phyloP scores from a whole-genome alignment of 345 rosid species.

The Capsella bursapastoris region DNA sequence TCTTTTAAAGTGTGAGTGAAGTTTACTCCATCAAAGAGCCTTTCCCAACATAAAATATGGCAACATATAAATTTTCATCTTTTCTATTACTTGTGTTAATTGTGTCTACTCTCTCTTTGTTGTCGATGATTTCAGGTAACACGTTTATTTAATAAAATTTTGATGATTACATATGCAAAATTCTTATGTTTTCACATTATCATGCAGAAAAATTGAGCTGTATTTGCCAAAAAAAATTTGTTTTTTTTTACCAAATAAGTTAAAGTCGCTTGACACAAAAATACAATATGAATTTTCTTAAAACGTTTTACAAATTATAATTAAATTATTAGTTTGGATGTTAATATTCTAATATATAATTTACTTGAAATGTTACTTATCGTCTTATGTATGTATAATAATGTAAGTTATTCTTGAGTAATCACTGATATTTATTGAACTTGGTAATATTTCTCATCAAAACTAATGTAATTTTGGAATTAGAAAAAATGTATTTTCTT shows the following conservation, averaged over 20 bases:
- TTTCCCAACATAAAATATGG: background rate
- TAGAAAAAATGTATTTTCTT: background rate
- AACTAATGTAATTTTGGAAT: no score
- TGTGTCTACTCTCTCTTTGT: background rate
- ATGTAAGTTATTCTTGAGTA: background rate
- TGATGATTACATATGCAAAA: background rate
- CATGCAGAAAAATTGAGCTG: no score
- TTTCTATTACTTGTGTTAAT: background rate
- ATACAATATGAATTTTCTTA: no score
- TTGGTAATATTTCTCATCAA: no score
- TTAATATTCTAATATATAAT: background rate
- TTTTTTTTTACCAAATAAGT: no score
- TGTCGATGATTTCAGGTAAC: conserved; percentile 31
- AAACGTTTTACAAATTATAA: no score
- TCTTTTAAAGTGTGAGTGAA: background rate
- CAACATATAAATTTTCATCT: background rate
- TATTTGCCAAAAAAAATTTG: no score
- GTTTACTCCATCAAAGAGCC: background rate
- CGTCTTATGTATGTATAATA: background rate
- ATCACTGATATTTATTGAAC: background rate
- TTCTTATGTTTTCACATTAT: no score
- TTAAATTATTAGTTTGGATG: background rate
- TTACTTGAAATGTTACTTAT: background rate
- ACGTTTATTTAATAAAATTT: background rate
- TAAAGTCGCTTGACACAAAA: no score